Evolutionary conservation across 768 basidiomycete species (phyloP), one percentile per base, ranked within the genome.

Genomic region (Serendipita vermifera): DNA sequence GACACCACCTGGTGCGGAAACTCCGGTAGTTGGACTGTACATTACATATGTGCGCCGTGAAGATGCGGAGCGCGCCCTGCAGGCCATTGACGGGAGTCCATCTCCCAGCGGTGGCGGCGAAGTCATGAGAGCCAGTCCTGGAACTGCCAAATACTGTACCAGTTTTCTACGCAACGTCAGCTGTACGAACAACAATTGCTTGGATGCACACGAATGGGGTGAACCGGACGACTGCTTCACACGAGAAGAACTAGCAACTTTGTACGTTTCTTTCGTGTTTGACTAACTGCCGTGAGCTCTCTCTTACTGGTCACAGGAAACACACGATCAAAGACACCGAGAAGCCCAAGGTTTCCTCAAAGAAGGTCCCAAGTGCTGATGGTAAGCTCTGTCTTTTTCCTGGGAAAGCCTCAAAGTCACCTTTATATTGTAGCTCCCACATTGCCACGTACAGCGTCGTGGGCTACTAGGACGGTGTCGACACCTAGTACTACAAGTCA

Each of bases 71-170:
- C 81, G 91, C 22, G 89, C 90, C 56, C 97, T 98, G 59, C 73
- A 82, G 24, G 90, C 91, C 13, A 85, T 98, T 24, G 96, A 99
- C 69, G 93, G 96, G 2, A 81, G 87, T 24, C 74, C 83, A 20
- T 88, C 91, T 13, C 91, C 93, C n/a, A 82, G 85, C 13, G 91
- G 90, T 43, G 85, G 86, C 33, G 82, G 84, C 20, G 86, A 93
- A 59, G 76, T 88, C 39, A 85, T 99, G 81, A 78, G 89, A 59
- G 94, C 92, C 15, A 93, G 89, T 65, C 84, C 89, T 67, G 96
- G 96, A 26, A 98, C 93, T 14, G 94, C 94, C 31, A 89, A 96
- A 68, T 99, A 99, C 64, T 99, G 96, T 70, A 92, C 97, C 81
- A 76, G 83, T 3, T 98, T 96, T 67, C 77, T 99, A 59, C 85